Evolutionary conservation across 345 rosid species (phyloP), one percentile per base, ranked within the genome.

Genomic region (Brassica incana): DNA sequence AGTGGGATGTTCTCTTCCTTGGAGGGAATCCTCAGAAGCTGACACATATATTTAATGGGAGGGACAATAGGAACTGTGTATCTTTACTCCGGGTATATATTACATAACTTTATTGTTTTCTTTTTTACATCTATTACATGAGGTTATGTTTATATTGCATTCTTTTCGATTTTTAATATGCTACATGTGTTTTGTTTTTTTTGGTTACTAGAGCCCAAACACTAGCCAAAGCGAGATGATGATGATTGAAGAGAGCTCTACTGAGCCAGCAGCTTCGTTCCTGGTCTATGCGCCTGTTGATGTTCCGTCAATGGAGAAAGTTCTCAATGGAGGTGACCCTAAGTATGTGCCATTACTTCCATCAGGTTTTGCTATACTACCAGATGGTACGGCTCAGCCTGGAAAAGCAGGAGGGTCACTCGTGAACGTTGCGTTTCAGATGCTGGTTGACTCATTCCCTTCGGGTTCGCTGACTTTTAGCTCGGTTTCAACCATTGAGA

Each of bases 1-100:
- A 96, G 98, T 93, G 99, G 99, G 99, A 96, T 83, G 90, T 93
- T 81, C 87, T 93, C 43, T 87, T 92, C 8, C 85, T 71, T 70
- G 90, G 90, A 14, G 95, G 92, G 54, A 73, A 62, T 56, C 90
- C 89, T 27, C 88, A 90, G 67, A 95, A 90, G 87, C 85, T 96
- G 86, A 82, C 93, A n/a, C 90, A 92, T 60, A 90, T 96, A 54
- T 88, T 91, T 6, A 96, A 89, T 83, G 99, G 97, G 18, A 82
- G 89, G 64, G 97, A 93, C 35, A 86, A 85, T 4, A 94, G 97
- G 83, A 93, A 93, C 78, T 86, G 91, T 66, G 98, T 90, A 8
- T 84, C 97, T 35, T 81, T 96, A 14, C 92, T 92, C 36, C 85
- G 87, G 61, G 99, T 96, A 56, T 27, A 86, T 81, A n/a, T 29